A percentile compares a stretch with the other conserved stretches of the same genome.
Evolutionary conservation across 441 rosid species (phyloP).

Genomic region (Pelargonium hybrid): DNA sequence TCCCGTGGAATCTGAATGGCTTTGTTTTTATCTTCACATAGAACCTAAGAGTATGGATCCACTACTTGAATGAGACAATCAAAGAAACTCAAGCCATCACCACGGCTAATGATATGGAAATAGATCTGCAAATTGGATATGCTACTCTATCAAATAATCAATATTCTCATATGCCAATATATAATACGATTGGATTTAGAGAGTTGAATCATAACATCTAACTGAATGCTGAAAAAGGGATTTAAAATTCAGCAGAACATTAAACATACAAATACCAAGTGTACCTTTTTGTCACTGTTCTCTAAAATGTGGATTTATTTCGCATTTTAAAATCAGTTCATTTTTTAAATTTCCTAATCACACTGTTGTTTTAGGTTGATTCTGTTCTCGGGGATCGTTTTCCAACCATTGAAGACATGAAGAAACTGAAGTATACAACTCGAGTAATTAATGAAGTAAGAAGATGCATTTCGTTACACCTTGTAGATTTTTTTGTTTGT

Average conservation of each 20-base stretch:
- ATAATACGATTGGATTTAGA: neutral
- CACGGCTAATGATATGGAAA: neutral
- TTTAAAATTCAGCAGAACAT: too few relatives aligned
- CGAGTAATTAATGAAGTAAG: slow-evolving; percentile 90
- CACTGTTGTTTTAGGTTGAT: slow-evolving; percentile 51
- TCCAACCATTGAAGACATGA: slow-evolving; percentile 79
- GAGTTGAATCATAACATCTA: neutral
- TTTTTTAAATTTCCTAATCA: neutral
- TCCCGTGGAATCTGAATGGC: neutral
- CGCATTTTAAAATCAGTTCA: slow-evolving; percentile 4
- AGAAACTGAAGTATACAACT: slow-evolving; percentile 81
- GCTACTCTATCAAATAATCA: neutral
- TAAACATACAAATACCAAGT: neutral
- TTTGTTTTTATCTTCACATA: neutral
- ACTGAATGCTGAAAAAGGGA: too few relatives aligned
- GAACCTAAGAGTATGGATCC: neutral
- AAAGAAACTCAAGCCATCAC: neutral
- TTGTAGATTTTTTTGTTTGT: neutral
- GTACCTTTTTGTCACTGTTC: neutral
- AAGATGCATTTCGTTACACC: slow-evolving; percentile 1
- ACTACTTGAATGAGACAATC: neutral
- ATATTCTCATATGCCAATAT: neutral
- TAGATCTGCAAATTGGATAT: neutral
- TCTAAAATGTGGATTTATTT: slow-evolving; percentile 3
- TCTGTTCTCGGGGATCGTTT: slow-evolving; percentile 76